These are phyloP conservation scores for Arxiozyma heterogenica DNA, from an alignment of 1,139 yeast genomes.

Conservation along the genomic window DNA sequence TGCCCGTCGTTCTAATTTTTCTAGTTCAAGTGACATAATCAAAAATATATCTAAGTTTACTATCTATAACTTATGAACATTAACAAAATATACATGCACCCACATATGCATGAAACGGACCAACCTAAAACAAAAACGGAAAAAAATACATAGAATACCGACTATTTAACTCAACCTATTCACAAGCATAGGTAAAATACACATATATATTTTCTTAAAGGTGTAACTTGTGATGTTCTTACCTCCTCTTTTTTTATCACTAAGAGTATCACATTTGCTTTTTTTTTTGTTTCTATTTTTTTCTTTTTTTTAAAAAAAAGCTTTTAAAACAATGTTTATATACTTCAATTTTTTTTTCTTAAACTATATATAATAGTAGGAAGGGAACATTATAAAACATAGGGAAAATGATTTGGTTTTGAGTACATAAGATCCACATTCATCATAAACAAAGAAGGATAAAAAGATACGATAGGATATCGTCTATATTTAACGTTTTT, in stretches of 20 bases:
- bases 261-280: background rate
- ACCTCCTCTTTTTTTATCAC: background rate
- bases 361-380: background rate
- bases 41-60: too few species aligned
- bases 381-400: background rate
- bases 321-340: too few species aligned
- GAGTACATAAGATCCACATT: too few species aligned
- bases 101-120: background rate
- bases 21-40: background rate
- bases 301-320: too few species aligned
- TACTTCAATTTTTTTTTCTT: background rate
- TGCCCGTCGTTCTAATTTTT: background rate
- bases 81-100: background rate
- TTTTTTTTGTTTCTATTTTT: too few species aligned
- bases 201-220: too few species aligned
- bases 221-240: background rate
- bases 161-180: background rate
- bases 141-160: background rate
- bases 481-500: too few species aligned
- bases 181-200: background rate
- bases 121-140: background rate
- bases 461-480: too few species aligned
- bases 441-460: too few species aligned
- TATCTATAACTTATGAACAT: too few species aligned
- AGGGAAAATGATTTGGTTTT: too few species aligned